A percentile compares a stretch with the other conserved stretches of the same genome.
Evolutionary conservation across 73 alveolate species (phyloP).

Genomic region (Symbiodinium natans): DNA sequence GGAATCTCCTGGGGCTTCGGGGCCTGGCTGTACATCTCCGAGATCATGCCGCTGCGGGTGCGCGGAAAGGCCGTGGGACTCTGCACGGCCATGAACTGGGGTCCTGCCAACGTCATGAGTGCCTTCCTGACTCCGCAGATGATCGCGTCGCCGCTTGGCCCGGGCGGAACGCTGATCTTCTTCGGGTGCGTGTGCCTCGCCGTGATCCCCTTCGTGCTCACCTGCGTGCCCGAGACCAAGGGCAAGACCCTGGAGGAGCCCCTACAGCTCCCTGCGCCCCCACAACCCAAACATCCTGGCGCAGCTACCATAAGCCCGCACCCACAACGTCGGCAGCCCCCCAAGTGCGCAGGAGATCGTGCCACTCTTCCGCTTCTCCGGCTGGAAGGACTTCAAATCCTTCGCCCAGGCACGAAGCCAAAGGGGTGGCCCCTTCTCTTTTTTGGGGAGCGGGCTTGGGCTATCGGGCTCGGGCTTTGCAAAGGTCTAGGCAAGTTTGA

Average conservation of each 20-base stretch:
- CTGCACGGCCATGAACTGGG: constrained; percentile 82
- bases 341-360: too few relatives aligned
- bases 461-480: too few relatives aligned
- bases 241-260: constrained; percentile 59
- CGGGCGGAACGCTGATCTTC: constrained; percentile 52
- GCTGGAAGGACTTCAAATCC: background rate
- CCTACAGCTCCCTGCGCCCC: too few relatives aligned
- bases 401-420: background rate
- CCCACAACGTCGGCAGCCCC: too few relatives aligned
- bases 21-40: constrained; percentile 74
- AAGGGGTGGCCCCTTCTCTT: too few relatives aligned
- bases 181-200: constrained; percentile 66
- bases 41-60: constrained; percentile 71
- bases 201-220: constrained; percentile 8
- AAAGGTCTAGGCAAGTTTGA: too few relatives aligned
- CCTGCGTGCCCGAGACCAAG: constrained; percentile 63
- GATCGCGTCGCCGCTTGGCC: constrained; percentile 63
- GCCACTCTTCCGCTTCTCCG: constrained; percentile 66
- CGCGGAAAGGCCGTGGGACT: constrained; percentile 75
- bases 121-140: constrained; percentile 65
- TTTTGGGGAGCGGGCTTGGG: too few relatives aligned
- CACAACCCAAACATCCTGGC: too few relatives aligned
- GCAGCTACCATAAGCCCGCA: too few relatives aligned
- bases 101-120: constrained; percentile 55
- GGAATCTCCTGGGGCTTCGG: constrained; percentile 84